phyloP scores from a whole-genome alignment of 768 basidiomycete genomes.

The Pulveroboletus sp. region DNA sequence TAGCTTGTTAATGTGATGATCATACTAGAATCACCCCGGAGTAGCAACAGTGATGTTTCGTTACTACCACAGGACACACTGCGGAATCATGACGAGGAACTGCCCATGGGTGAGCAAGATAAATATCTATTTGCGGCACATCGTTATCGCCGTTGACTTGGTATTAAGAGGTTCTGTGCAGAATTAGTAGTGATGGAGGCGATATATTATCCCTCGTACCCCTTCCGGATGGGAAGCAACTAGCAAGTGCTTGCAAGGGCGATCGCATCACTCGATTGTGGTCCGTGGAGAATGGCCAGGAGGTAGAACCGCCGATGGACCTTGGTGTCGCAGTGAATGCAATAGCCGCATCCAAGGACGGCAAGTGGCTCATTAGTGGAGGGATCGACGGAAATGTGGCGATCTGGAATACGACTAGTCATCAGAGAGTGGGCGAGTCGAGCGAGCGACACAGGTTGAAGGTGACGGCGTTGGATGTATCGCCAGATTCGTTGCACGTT shows the following conservation, averaged over 20 bases:
- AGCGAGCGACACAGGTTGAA: background rate
- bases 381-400: slow-evolving; percentile 2
- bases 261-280: background rate
- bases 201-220: background rate
- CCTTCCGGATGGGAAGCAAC: background rate
- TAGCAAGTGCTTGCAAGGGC: background rate
- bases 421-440: background rate
- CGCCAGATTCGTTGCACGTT: slow-evolving; percentile 1
- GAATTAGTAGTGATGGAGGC: background rate
- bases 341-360: slow-evolving; percentile 5
- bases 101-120: background rate
- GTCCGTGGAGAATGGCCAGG: background rate
- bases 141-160: too few species aligned
- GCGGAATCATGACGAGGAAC: too few species aligned
- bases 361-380: slow-evolving; percentile 8
- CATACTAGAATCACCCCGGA: too few species aligned
- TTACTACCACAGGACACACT: too few species aligned
- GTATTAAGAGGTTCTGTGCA: background rate
- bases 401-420: slow-evolving; percentile 1
- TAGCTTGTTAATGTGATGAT: too few species aligned
- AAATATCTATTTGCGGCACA: background rate
- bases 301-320: background rate
- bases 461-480: slow-evolving; percentile 10
- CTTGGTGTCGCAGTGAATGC: background rate
- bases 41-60: too few species aligned